These are phyloP conservation scores for Cryphonectria japonica DNA, from an alignment of 2,329 filamentous ascomycete genomes.

Conservation along the genomic window DNA sequence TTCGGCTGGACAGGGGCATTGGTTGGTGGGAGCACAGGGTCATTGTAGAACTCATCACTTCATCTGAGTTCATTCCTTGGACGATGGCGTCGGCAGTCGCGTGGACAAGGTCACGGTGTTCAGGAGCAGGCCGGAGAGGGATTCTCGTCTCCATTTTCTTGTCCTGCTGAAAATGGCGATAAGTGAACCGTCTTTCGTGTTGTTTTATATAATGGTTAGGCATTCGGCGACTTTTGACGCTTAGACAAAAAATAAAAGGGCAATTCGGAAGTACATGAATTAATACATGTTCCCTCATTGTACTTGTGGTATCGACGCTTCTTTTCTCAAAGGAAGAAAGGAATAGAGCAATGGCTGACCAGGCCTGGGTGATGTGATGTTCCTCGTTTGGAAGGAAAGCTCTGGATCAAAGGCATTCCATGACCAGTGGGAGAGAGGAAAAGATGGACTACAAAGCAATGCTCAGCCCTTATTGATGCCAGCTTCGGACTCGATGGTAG, in stretches of 20 bases:
- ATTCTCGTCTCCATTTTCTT: not conserved
- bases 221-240: not conserved
- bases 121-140: constrained; percentile 13
- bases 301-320: not conserved
- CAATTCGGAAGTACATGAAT: not conserved
- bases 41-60: constrained; percentile 7
- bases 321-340: no score
- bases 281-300: not conserved
- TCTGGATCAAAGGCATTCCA: not conserved
- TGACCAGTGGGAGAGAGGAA: not conserved
- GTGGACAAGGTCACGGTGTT: constrained; percentile 21
- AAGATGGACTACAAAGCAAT: not conserved
- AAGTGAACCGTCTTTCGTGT: not conserved
- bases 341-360: no score
- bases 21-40: constrained; percentile 9
- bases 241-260: constrained; percentile 1
- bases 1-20: constrained; percentile 12
- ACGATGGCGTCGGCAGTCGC: constrained; percentile 6
- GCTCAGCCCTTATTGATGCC: no score
- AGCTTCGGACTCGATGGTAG: no score
- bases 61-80: not conserved
- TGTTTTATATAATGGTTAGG: not conserved
- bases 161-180: not conserved
- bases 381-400: no score
- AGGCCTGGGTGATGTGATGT: no score